Evolutionary conservation across 306 rosid genomes (phyloP).

Genomic region (Biancaea sappan): DNA sequence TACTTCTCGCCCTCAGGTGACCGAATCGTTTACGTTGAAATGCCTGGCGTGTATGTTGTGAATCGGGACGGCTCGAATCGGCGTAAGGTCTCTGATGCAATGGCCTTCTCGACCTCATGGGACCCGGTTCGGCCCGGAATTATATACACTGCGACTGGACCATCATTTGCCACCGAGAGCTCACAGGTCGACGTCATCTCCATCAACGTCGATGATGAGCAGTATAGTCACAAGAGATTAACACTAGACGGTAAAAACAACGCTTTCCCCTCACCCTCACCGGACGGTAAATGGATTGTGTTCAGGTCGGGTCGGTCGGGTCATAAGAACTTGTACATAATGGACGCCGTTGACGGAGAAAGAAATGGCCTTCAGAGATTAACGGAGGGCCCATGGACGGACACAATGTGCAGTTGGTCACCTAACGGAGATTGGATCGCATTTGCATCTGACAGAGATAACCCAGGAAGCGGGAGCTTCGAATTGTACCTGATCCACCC

Average conservation of each 20-base stretch:
- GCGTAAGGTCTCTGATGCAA: constrained; percentile 43
- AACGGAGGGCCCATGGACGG: constrained; percentile 77
- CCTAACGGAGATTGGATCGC: constrained; percentile 88
- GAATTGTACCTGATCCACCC: constrained; percentile 74
- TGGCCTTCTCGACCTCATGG: constrained; percentile 75
- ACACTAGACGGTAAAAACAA: constrained; percentile 75
- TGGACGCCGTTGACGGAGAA: constrained; percentile 78
- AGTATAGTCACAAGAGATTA: constrained; percentile 44
- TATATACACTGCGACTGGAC: constrained; percentile 68
- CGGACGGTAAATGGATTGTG: constrained; percentile 80
- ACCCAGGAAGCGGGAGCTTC: constrained; percentile 69
- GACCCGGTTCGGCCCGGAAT: constrained; percentile 65
- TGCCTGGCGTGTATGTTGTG: constrained; percentile 68
- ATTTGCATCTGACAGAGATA: constrained; percentile 68
- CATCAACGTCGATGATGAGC: constrained; percentile 48
- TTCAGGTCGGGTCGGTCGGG: constrained; percentile 81
- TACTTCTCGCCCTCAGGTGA: constrained; percentile 74
- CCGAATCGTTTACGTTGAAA: constrained; percentile 53
- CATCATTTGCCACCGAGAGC: constrained; percentile 60
- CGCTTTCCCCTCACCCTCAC: constrained; percentile 76
- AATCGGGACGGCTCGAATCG: constrained; percentile 73
- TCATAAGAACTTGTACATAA: constrained; percentile 66
- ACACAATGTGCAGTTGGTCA: constrained; percentile 90
- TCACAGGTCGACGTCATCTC: constrained; percentile 67
- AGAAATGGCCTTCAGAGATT: constrained; percentile 43